phyloP scores from a whole-genome alignment of 129 eudicot genomes.

The Calendula officinalis region DNA sequence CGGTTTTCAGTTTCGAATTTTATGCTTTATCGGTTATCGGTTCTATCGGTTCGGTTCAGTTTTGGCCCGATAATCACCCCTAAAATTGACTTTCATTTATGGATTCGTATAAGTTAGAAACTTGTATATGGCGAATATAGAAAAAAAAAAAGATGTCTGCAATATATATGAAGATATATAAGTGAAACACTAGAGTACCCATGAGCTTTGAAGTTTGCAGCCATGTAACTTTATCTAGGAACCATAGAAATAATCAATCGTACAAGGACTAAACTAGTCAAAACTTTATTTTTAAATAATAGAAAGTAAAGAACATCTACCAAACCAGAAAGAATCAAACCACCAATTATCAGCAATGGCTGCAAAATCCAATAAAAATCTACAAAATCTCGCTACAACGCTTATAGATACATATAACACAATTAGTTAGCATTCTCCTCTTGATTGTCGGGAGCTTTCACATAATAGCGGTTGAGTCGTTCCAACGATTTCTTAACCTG shows the following conservation, averaged over 20 bases:
- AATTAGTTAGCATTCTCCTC: conserved; percentile 29
- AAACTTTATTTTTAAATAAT: conserved; percentile 10
- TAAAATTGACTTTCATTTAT: no score
- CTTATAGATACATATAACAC: background rate
- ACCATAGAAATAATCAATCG: conserved; percentile 5
- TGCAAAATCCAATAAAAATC: conserved; percentile 20
- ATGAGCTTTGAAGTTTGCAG: conserved; percentile 6
- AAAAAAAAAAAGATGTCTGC: background rate
- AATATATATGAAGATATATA: no score
- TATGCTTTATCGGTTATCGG: no score
- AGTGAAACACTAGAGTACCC: no score
- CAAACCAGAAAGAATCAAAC: conserved; percentile 22
- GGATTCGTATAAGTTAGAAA: no score
- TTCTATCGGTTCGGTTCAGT: no score
- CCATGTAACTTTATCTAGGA: background rate
- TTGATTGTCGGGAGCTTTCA: conserved; percentile 32
- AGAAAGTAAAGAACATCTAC: conserved; percentile 20
- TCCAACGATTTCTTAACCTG: conserved; percentile 52
- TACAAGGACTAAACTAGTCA: background rate
- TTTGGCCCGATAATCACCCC: no score
- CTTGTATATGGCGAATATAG: no score
- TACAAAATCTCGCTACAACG: conserved; percentile 26
- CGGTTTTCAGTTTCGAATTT: no score
- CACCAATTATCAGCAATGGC: conserved; percentile 21
- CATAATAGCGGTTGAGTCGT: conserved; percentile 44